Percentiles rank a stretch among this genome's conserved stretches.
phyloP scores from a whole-genome alignment of 192 early-diverging fungal genomes.

The Coemansia interrupta region DNA sequence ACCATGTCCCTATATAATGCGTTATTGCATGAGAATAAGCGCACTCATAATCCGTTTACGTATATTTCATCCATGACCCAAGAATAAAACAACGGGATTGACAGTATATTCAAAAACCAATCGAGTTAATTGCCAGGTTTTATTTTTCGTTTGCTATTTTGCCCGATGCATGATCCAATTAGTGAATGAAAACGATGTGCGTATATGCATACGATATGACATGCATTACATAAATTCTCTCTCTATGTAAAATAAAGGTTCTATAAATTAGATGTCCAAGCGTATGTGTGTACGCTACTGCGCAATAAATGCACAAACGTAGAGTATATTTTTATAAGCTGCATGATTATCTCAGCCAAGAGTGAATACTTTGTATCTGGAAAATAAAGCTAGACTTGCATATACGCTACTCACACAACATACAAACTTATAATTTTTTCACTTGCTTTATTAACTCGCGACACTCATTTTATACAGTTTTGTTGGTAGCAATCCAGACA shows the following conservation, averaged over 20 bases:
- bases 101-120: not conserved
- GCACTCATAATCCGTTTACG: not conserved
- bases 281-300: slow-evolving; percentile 16
- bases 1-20: too few relatives aligned
- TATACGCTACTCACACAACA: not conserved
- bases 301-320: slow-evolving; percentile 28
- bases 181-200: too few relatives aligned
- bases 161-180: too few relatives aligned
- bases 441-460: too few relatives aligned
- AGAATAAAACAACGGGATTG: not conserved
- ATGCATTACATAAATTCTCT: too few relatives aligned
- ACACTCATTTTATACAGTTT: too few relatives aligned
- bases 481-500: too few relatives aligned
- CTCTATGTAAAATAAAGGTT: too few relatives aligned
- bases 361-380: not conserved
- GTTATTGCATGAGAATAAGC: too few relatives aligned
- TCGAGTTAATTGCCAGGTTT: not conserved
- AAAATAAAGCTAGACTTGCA: not conserved
- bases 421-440: too few relatives aligned
- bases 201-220: too few relatives aligned
- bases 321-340: not conserved
- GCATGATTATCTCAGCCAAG: not conserved
- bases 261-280: not conserved
- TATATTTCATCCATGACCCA: too few relatives aligned
- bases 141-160: not conserved